Conservation (phyloP, 2,329 filamentous ascomycete species). For the Thermoascus crustaceus region DNA sequence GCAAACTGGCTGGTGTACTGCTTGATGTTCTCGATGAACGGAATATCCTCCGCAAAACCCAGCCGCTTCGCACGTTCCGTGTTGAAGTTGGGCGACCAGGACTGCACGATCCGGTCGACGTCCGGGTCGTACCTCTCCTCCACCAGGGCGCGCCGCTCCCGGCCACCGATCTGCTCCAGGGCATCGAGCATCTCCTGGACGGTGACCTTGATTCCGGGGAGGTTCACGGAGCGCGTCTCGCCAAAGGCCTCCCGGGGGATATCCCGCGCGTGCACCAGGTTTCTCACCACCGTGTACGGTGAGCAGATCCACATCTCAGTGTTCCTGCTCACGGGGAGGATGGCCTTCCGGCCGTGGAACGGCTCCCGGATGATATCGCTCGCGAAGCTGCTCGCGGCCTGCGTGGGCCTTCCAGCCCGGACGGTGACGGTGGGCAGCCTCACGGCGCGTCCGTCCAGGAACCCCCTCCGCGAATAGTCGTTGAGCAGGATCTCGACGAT, state of each 20-base stretch:
- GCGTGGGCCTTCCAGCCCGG: conserved; percentile 43
- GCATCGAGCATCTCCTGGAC: conserved; percentile 56
- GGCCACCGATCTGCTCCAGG: conserved; percentile 47
- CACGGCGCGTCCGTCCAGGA: conserved; percentile 39
- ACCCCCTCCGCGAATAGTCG: conserved; percentile 44
- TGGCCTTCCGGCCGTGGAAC: conserved; percentile 42
- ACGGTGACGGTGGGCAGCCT: conserved; percentile 46
- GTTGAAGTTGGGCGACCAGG: conserved; percentile 53
- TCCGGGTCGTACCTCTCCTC: conserved; percentile 48
- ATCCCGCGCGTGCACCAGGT: conserved; percentile 45
- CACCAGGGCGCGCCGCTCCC: conserved; percentile 46
- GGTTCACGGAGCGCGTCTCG: conserved; percentile 44
- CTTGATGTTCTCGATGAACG: conserved; percentile 34
- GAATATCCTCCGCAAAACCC: conserved; percentile 35
- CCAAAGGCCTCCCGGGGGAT: conserved; percentile 46
- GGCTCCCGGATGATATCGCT: conserved; percentile 48
- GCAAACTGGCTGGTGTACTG: conserved; percentile 29
- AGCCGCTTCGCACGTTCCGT: conserved; percentile 45
- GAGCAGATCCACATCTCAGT: conserved; percentile 52
- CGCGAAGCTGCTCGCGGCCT: conserved; percentile 45
- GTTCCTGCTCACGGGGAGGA: conserved; percentile 43
- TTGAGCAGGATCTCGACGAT: conserved; percentile 44
- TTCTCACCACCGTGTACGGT: conserved; percentile 46
- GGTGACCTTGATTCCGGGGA: conserved; percentile 49
- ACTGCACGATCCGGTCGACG: conserved; percentile 51